Evolutionary conservation across 2,329 filamentous ascomycete genomes (phyloP).

Genomic region (Hymenotorrendiella dingleyae): DNA sequence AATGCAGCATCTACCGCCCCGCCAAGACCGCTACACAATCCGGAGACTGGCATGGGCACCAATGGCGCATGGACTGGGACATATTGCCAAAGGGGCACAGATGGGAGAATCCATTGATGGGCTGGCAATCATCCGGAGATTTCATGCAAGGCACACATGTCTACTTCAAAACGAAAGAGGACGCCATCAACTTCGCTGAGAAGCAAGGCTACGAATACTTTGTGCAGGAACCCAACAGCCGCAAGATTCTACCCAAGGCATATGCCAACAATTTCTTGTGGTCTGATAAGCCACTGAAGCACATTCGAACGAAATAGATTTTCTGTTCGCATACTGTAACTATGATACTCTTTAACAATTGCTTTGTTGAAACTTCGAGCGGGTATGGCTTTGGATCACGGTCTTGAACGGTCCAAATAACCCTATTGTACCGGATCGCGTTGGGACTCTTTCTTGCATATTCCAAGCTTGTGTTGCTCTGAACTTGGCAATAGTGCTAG

Average conservation of each 20-base stretch:
- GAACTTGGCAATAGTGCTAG: too few relatives aligned
- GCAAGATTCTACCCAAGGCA: slow-evolving; percentile 81
- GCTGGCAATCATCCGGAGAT: slow-evolving; percentile 95
- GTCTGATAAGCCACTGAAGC: slow-evolving; percentile 79
- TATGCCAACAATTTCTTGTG: slow-evolving; percentile 97
- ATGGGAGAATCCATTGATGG: slow-evolving; percentile 98
- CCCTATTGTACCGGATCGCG: too few relatives aligned
- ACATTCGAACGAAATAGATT: slow-evolving; percentile 69
- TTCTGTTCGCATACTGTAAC: slow-evolving; percentile 24
- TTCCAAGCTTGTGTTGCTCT: too few relatives aligned
- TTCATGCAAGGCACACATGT: slow-evolving; percentile 91
- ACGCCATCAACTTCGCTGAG: slow-evolving; percentile 90
- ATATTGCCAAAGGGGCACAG: slow-evolving; percentile 84
- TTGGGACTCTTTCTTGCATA: too few relatives aligned
- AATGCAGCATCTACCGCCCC: slow-evolving; percentile 77
- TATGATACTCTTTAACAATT: slow-evolving; percentile 5
- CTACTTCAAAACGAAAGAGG: slow-evolving; percentile 88
- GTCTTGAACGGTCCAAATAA: too few relatives aligned
- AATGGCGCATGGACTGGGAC: slow-evolving; percentile 99
- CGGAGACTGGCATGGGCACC: slow-evolving; percentile 73
- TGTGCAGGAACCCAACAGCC: slow-evolving; percentile 90
- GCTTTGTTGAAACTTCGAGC: background rate
- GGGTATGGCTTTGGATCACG: background rate
- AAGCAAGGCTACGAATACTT: slow-evolving; percentile 99
- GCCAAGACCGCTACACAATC: slow-evolving; percentile 96